A percentile compares a stretch with the other conserved stretches of the same genome.
Evolutionary conservation across 306 rosid species (phyloP).

Genomic region (Elaeagnus macrophylla): DNA sequence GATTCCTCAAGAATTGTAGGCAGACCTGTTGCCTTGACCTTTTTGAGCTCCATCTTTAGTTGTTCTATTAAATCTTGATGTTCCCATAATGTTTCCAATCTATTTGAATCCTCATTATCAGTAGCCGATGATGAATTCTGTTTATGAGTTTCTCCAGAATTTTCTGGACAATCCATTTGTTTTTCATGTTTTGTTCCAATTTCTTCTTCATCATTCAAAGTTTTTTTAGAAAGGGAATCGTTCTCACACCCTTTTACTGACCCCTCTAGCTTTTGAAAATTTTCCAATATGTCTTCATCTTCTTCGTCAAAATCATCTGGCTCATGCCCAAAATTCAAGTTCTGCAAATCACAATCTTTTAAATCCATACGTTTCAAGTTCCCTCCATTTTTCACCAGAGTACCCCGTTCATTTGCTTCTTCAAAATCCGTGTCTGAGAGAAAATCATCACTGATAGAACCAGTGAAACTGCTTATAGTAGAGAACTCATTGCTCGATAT

Average conservation of each 20-base stretch:
- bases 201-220: background rate
- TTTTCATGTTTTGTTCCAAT: slow-evolving; percentile 5
- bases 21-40: slow-evolving; percentile 69
- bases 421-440: slow-evolving; percentile 42
- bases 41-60: slow-evolving; percentile 77
- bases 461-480: slow-evolving; percentile 5
- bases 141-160: slow-evolving; percentile 14
- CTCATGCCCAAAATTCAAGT: no score
- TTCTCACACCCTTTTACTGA: background rate
- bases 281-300: slow-evolving; percentile 40
- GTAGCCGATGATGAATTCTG: slow-evolving; percentile 6
- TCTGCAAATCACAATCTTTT: slow-evolving; percentile 16
- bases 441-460: slow-evolving; percentile 29
- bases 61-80: slow-evolving; percentile 91
- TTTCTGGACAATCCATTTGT: slow-evolving; percentile 5
- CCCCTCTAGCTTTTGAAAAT: slow-evolving; percentile 33
- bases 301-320: slow-evolving; percentile 37
- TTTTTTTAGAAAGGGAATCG: no score
- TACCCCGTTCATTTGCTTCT: slow-evolving; percentile 6
- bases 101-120: slow-evolving; percentile 45
- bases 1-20: slow-evolving; percentile 91
- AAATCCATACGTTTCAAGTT: slow-evolving; percentile 12
- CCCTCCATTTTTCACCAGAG: no score
- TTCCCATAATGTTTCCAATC: slow-evolving; percentile 77
- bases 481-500: slow-evolving; percentile 27